A percentile compares a stretch with the other conserved stretches of the same genome.
Evolutionary conservation across 73 alveolate genomes (phyloP).

Genomic region (Symbiodinium pilosum): DNA sequence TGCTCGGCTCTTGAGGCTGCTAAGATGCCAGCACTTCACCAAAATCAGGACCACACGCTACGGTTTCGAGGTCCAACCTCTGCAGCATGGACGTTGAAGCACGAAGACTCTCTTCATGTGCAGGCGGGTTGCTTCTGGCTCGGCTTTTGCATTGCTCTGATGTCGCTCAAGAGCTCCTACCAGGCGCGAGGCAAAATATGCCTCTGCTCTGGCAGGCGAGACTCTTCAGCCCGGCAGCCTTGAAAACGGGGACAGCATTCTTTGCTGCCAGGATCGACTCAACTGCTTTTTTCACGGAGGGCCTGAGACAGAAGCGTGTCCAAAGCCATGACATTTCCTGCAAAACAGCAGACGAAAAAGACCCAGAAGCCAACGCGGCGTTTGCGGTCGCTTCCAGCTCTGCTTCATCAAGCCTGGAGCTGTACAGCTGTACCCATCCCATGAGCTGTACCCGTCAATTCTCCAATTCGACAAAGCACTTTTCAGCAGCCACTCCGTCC

Average conservation of each 20-base stretch:
- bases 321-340: neutral
- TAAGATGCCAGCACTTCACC: too few species aligned
- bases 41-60: neutral
- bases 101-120: too few species aligned
- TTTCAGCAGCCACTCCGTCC: neutral
- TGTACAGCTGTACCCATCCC: neutral
- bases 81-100: neutral
- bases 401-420: neutral
- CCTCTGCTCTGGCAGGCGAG: too few species aligned
- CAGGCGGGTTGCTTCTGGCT: neutral
- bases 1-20: too few species aligned
- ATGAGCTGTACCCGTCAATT: too few species aligned
- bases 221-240: neutral
- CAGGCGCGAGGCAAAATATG: neutral
- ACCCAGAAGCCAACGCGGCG: neutral
- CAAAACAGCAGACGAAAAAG: neutral
- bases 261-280: neutral
- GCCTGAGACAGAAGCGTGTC: too few species aligned
- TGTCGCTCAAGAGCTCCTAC: neutral
- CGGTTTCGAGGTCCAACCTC: neutral
- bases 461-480: too few species aligned
- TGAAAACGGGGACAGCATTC: neutral
- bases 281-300: neutral
- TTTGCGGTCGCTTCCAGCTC: neutral
- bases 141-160: neutral